A percentile compares a stretch with the other conserved stretches of the same genome.
Evolutionary conservation across 192 early-diverging fungal genomes (phyloP).

Genomic region (Cetraspora pellucida): DNA sequence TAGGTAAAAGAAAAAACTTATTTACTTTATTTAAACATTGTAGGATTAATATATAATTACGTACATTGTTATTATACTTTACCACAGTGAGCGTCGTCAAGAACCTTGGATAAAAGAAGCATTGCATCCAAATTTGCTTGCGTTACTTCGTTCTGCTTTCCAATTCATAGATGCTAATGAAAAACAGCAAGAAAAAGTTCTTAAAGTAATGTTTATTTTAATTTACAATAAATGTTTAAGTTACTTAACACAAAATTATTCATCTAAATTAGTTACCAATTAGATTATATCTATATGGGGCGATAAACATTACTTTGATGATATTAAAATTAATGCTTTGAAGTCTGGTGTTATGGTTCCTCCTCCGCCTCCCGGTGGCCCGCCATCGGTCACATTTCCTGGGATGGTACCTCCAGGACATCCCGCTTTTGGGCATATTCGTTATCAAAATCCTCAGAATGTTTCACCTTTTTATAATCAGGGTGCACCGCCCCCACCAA

Average conservation of each 20-base stretch:
- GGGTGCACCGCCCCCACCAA: not conserved
- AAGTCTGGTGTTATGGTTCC: constrained; percentile 21
- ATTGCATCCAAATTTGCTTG: constrained; percentile 46
- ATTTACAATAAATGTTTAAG: not conserved
- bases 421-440: constrained; percentile 7
- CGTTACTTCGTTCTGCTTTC: constrained; percentile 51
- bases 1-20: constrained; percentile 40
- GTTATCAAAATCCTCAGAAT: constrained; percentile 9
- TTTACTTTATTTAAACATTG: too few relatives aligned
- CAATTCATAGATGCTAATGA: constrained; percentile 47
- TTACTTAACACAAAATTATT: not conserved
- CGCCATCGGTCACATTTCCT: not conserved
- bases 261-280: not conserved
- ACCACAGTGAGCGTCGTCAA: constrained; percentile 45
- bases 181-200: constrained; percentile 45
- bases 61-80: not conserved
- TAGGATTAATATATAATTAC: not conserved
- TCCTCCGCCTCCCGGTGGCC: constrained; percentile 3
- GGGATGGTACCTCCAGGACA: not conserved
- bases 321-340: constrained; percentile 24
- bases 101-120: constrained; percentile 52
- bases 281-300: constrained; percentile 35
- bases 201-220: constrained; percentile 44
- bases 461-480: constrained; percentile 26
- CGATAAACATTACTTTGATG: constrained; percentile 34